Base-by-base conservation (phyloP, 352 stramenopile genomes). In the Nothophytophthora sp. region DNA sequence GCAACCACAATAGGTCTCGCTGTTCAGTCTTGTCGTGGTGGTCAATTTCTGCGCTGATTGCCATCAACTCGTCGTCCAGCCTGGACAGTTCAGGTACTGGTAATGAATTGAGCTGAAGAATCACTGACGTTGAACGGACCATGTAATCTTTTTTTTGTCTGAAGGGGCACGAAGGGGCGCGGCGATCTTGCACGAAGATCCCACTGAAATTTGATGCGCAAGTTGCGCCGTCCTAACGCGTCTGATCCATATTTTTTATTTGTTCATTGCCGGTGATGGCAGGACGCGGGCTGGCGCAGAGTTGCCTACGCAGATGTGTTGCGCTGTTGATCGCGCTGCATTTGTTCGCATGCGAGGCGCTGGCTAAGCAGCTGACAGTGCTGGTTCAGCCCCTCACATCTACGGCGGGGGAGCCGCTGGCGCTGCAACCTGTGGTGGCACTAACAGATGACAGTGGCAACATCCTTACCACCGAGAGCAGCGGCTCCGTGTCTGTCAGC, bases 361-460 rank as follows among this genome's bases (percentile, higher is more conserved):
- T 39, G 15, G 50, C 52, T 7, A 85, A 76, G 29, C 45, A 81
- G 33, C 42, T 94, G 19, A 73, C 60, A 8, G 70, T 92, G 13
- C 67, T 94, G 13, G 74, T 86, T 7, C 83, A 94, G 50, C 83
- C 85, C 1, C 59, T 81, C 24, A 74, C 63, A 13, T 88, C 79
- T 15, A 66, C 67, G 10, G 83, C 79, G 12, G 83, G 85, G 36
- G 81, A 92, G 32, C 61, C 55, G 10, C 55, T 94, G 28, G 57
- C 60, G 4, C 64, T 88, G 13, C 75, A 90, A 33, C 81, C 81
- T 0, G 76, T 86, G 25, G 60, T 93, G 3, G 79, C 78, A 16
- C 62, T 95, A 23, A 86, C 80, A 18, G 83, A 95, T 30, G 81
- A 90, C 47, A 68, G 70, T 28, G 82, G 81, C 32, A 90, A 90